Evolutionary conservation across 139 green algal genomes (phyloP), one percentile per base, ranked within the genome.

Genomic region (Chlamydomonas sphaeroides): DNA sequence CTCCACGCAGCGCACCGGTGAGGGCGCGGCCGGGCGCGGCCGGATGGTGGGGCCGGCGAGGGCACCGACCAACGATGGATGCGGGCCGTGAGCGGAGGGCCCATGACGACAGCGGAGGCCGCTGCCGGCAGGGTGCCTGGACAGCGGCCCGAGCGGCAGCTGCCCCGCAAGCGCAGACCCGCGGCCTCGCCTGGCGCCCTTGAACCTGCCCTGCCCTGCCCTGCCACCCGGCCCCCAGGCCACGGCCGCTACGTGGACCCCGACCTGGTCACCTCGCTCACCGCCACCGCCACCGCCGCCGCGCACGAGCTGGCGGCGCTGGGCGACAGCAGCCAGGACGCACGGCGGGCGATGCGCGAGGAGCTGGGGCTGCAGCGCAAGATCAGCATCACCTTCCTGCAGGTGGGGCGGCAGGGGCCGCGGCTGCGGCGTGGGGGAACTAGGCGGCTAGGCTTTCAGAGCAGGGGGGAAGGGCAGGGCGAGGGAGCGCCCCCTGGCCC

Each of bases 291-390:
- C 45, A 32, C 61, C 10, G 45, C 76, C n/a, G 76, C 76, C 5
- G 76, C 63, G 10, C 45, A 38, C n/a, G 76, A 83, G 76, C 76
- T 83, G 76, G 62, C 76, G 21, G 63, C 45, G 48, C 65, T 83
- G 62, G 76, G 63, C 3, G 76, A 74, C 65, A 73, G 45, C 1
- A 25, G 33, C 1, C 21, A 42, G 20, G 45, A 68, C 32, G 76
- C 76, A 10, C 76, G 62, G 4, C 53, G 59, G 3, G 36, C 25
- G 21, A 30, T 83, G 61, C 26, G 26, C 7, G 35, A 17, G 10
- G 76, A 73, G 10, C 33, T 83, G 25, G 48, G 63, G 33, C 48
- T 83, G 42, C 32, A 23, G 2, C 23, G 42, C 32, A 73, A 65
- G 62, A 49, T 83, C 45, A 66, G 30, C 48, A 5, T 30, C 6